These are phyloP conservation scores for Ramalina intermedia DNA, from an alignment of 495 filamentous ascomycete species.

Conservation along the genomic window DNA sequence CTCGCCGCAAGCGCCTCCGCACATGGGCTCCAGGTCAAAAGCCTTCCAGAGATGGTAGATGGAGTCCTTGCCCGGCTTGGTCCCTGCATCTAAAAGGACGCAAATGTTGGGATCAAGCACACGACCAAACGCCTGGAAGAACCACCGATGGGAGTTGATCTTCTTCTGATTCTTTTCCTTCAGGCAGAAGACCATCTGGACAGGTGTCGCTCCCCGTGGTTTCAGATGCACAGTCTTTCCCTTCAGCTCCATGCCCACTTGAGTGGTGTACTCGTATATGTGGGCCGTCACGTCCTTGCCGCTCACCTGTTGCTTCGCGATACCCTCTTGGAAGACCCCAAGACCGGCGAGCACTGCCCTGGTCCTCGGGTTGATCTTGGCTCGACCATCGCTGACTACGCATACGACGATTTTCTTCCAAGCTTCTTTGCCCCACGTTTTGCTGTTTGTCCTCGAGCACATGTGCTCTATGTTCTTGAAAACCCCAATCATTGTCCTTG, in stretches of 20 bases:
- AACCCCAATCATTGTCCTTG: slow-evolving; percentile 91
- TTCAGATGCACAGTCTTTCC: slow-evolving; percentile 75
- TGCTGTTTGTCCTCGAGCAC: slow-evolving; percentile 78
- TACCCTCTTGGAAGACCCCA: slow-evolving; percentile 95
- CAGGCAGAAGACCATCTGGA: slow-evolving; percentile 96
- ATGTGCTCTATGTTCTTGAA: slow-evolving; percentile 98
- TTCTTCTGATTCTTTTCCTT: slow-evolving; percentile 99
- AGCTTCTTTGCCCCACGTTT: slow-evolving; percentile 95
- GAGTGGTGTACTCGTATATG: slow-evolving; percentile 98
- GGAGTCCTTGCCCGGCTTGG: slow-evolving; percentile 78
- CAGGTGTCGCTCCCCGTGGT: slow-evolving; percentile 57
- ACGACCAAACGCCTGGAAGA: slow-evolving; percentile 93
- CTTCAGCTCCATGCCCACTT: slow-evolving; percentile 76
- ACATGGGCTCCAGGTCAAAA: slow-evolving; percentile 95
- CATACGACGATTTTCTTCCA: slow-evolving; percentile 99
- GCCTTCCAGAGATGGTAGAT: slow-evolving; percentile 98
- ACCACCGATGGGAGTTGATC: slow-evolving; percentile 99
- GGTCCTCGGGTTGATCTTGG: slow-evolving; percentile 91
- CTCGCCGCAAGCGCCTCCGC: slow-evolving; percentile 93
- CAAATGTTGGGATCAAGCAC: slow-evolving; percentile 94
- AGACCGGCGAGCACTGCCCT: slow-evolving; percentile 80
- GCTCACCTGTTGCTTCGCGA: slow-evolving; percentile 97
- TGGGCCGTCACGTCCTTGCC: slow-evolving; percentile 94
- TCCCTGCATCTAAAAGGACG: slow-evolving; percentile 92
- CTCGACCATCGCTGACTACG: slow-evolving; percentile 94